Base-by-base conservation (phyloP, 441 rosid species). In the Jatropha multifida region DNA sequence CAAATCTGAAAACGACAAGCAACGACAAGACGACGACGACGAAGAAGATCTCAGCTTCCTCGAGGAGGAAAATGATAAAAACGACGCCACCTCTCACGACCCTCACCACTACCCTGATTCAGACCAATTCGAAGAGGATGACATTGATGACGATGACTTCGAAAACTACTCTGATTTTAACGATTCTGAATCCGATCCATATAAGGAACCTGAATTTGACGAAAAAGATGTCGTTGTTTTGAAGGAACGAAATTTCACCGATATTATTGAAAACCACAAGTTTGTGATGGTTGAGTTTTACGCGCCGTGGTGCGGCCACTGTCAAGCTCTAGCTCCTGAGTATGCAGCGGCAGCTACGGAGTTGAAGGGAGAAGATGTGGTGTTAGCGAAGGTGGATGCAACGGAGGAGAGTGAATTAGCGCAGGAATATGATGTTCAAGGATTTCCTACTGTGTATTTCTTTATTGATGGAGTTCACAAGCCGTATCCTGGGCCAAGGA, bases 301-400 rank as follows among this genome's bases (percentile, higher is more conserved):
- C 83, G 98, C 99, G 23, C 97, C 99, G 4, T 96, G 99, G 99
- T 96, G 99, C 65, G 98, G 98, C 3, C 98, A 93, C 73, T 93
- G 99, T 76, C 97, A 96, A 83, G 83, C 96, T 44, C 83, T 96
- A 74, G 98, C 97, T 78, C 99, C 99, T 20, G 99, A 96, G 78
- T 96, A 94, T 37, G 97, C 98, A n/a, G 97, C 98, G 32, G 98
- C 98, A 0, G 99, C 98, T 23, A 90, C 99, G 32, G 97, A 87
- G 78, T 81, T 96, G 38, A 96, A 92, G 61, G 81, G 70, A 20
- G 90, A 77, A 55, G 82, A 65, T 3, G 97, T 94, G 68, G 89
- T 78, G 72, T 73, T 96, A 86, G 98, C 97, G 46, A 96, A 96
- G 77, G 90, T 96, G 44, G 99, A 96, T 26, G 99, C 97, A 0